phyloP scores from a whole-genome alignment of 805 yeast genomes.

The Starmerella vaccinii region DNA sequence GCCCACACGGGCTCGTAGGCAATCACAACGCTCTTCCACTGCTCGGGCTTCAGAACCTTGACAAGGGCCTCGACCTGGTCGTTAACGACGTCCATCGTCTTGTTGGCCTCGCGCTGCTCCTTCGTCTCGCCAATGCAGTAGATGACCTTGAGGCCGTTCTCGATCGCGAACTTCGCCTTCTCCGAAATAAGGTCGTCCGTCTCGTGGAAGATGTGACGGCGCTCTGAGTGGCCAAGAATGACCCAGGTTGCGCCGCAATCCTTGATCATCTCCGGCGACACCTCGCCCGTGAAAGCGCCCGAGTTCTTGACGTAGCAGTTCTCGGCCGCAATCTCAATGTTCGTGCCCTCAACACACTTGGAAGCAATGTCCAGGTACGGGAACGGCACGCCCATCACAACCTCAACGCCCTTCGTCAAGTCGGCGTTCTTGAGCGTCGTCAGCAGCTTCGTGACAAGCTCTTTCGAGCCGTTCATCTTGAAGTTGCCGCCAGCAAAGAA shows the following conservation, averaged over 20 bases:
- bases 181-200: conserved; percentile 82
- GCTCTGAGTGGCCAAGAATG: conserved; percentile 95
- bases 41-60: conserved; percentile 51
- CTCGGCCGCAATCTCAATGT: conserved; percentile 80
- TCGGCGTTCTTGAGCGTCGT: conserved; percentile 70
- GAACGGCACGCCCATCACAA: conserved; percentile 93
- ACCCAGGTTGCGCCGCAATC: conserved; percentile 93
- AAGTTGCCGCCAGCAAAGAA: conserved; percentile 99
- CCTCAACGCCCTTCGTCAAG: conserved; percentile 72
- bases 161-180: conserved; percentile 90
- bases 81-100: conserved; percentile 76
- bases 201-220: conserved; percentile 90
- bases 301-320: conserved; percentile 76
- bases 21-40: conserved; percentile 86
- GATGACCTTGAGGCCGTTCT: conserved; percentile 79
- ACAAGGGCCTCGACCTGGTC: conserved; percentile 85
- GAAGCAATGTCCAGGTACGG: conserved; percentile 77
- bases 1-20: conserved; percentile 99
- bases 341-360: conserved; percentile 51
- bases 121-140: conserved; percentile 96
- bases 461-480: conserved; percentile 93
- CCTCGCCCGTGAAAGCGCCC: conserved; percentile 98
- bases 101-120: conserved; percentile 85
- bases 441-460: conserved; percentile 72
- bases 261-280: conserved; percentile 75